phyloP scores from a whole-genome alignment of 768 basidiomycete genomes.

The Pisolithus orientalis region DNA sequence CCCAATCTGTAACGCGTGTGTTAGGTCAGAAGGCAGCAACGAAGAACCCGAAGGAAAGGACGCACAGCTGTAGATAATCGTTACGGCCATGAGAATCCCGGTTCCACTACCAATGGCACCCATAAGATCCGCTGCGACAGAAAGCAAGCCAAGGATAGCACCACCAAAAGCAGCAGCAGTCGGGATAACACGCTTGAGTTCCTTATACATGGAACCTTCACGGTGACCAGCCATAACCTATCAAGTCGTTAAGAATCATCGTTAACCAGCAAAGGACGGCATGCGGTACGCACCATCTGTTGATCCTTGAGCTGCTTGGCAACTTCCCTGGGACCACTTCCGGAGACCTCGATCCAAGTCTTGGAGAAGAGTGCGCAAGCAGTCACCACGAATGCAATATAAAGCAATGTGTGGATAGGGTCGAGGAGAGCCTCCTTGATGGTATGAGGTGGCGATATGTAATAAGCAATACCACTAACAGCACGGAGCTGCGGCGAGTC shows the following conservation, averaged over 20 bases:
- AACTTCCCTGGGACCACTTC: conserved; percentile 90
- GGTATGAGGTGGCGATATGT: conserved; percentile 97
- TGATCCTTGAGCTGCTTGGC: conserved; percentile 99
- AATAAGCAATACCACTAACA: conserved; percentile 89
- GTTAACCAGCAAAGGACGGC: conserved; percentile 1
- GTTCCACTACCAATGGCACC: conserved; percentile 95
- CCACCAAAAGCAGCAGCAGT: conserved; percentile 97
- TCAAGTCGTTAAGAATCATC: neutral
- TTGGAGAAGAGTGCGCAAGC: conserved; percentile 98
- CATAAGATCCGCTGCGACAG: conserved; percentile 89
- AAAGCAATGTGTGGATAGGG: conserved; percentile 88
- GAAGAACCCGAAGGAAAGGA: conserved; percentile 1
- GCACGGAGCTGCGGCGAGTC: conserved; percentile 91
- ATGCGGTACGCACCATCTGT: conserved; percentile 59
- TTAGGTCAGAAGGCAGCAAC: neutral
- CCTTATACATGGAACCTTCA: conserved; percentile 99
- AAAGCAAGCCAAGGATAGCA: conserved; percentile 89
- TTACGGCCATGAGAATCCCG: conserved; percentile 96
- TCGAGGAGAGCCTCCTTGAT: conserved; percentile 82
- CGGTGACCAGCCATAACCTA: conserved; percentile 85
- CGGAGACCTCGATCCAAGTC: conserved; percentile 99
- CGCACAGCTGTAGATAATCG: conserved; percentile 84
- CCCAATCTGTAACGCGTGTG: conserved; percentile 60
- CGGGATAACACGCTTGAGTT: conserved; percentile 95
- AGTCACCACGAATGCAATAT: conserved; percentile 87